Percentiles rank a stretch among this genome's conserved stretches.
Conservation (phyloP, 2,329 filamentous ascomycete species). For the Orbilia brochopaga region DNA sequence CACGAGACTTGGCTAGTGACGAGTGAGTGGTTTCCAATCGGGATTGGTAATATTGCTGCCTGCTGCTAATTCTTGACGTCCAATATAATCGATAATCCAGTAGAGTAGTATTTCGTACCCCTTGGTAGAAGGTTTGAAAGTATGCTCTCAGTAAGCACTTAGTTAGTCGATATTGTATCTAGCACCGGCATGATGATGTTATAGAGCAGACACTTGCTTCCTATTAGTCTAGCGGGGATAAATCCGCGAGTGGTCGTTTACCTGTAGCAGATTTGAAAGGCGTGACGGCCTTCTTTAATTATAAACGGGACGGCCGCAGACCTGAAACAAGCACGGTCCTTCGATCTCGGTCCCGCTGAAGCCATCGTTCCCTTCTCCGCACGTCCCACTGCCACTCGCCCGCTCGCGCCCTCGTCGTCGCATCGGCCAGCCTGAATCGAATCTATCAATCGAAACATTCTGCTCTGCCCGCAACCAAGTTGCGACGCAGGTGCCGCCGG, state of each 20-base stretch:
- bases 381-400: slow-evolving; percentile 17
- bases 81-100: no score
- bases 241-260: no score
- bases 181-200: no score
- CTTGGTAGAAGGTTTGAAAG: no score
- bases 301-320: slow-evolving; percentile 20
- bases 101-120: no score
- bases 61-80: neutral
- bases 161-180: no score
- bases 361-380: slow-evolving; percentile 1
- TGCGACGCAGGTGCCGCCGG: no score
- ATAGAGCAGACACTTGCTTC: no score
- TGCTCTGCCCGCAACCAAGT: neutral
- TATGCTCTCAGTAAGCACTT: no score
- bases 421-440: neutral
- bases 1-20: neutral
- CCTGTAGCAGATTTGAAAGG: neutral
- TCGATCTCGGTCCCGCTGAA: neutral
- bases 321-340: slow-evolving; percentile 41
- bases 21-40: neutral
- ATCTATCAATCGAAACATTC: neutral
- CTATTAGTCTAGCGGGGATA: no score
- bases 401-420: slow-evolving; percentile 5
- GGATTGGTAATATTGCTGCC: neutral
- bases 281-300: neutral